Base-by-base conservation (phyloP, 78 protist species). In the Anaeramoeba flamelloides region DNA sequence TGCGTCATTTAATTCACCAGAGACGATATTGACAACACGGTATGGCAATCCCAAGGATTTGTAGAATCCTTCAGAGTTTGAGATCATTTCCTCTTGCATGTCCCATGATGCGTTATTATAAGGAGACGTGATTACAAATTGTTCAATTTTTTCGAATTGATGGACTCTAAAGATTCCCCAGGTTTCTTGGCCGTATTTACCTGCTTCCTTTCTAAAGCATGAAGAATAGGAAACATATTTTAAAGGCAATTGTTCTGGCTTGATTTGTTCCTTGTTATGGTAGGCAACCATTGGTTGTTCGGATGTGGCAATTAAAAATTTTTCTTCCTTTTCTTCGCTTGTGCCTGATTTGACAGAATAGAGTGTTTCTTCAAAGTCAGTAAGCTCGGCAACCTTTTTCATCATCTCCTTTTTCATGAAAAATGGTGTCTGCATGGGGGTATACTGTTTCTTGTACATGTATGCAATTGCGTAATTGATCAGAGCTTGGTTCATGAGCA, bases 131-230 rank as follows among this genome's bases (percentile, higher is more conserved):
- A 94, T 36, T 79, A 37, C 33, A 77, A 98, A 95, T 90, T 98
- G 99, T 91, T 98, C 99, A 39, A 98, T 81, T 91, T 98, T 95
- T 81, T 97, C 98, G 78, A 97, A 97, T 91, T 94, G 95, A 83
- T 97, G 99, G 39, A 96, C 96, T 75, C 99, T 90, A 93, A 98
- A 98, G 88, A 98, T 94, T 41, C 99, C 99, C 0, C 93, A n/a
- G n/a, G n/a, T n/a, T n/a, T n/a, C n/a, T 38, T 53, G 69, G 69
- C 8, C n/a, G n/a, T n/a, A n/a, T n/a, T n/a, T n/a, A n/a, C n/a
- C n/a, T n/a, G n/a, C n/a, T n/a, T n/a, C n/a, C n/a, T n/a, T n/a
- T n/a, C n/a, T n/a, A n/a, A n/a, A n/a, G n/a, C n/a, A n/a, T n/a
- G n/a, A n/a, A n/a, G n/a, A n/a, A n/a, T n/a, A n/a, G n/a, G n/a